Conservation (phyloP, 768 basidiomycete genomes). For the Termitomyces titanicus region DNA sequence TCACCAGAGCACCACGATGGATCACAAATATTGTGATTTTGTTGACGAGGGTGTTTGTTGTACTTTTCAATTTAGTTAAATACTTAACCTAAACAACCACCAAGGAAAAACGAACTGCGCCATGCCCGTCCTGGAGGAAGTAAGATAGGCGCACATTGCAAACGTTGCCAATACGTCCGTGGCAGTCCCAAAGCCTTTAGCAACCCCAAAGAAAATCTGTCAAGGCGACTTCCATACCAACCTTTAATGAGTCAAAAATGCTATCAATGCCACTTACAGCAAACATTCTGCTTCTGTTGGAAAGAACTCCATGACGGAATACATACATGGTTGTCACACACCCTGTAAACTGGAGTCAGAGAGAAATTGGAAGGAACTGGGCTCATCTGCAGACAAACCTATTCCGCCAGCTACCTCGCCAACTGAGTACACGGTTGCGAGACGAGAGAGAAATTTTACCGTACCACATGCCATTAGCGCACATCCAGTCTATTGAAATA, state of each 20-base stretch:
- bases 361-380: no score
- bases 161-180: slow-evolving; percentile 41
- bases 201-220: slow-evolving; percentile 39
- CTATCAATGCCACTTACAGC: slow-evolving; percentile 17
- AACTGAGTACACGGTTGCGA: no score
- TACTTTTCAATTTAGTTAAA: slow-evolving; percentile 10
- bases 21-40: slow-evolving; percentile 36
- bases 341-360: slow-evolving; percentile 13
- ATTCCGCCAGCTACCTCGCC: slow-evolving; percentile 23
- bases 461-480: slow-evolving; percentile 26
- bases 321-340: slow-evolving; percentile 32
- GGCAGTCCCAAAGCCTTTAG: slow-evolving; percentile 38
- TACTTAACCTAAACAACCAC: neutral
- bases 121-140: slow-evolving; percentile 33
- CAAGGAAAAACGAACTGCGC: slow-evolving; percentile 22
- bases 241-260: neutral
- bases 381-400: no score
- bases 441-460: neutral
- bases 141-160: slow-evolving; percentile 38
- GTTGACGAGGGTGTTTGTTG: slow-evolving; percentile 35
- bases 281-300: slow-evolving; percentile 24
- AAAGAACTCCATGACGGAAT: slow-evolving; percentile 26
- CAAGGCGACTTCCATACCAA: neutral
- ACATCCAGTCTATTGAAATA: slow-evolving; percentile 16
- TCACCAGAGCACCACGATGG: slow-evolving; percentile 40